Evolutionary conservation across 805 yeast species (phyloP), one percentile per base, ranked within the genome.

Genomic region (Dipodascus albidus): DNA sequence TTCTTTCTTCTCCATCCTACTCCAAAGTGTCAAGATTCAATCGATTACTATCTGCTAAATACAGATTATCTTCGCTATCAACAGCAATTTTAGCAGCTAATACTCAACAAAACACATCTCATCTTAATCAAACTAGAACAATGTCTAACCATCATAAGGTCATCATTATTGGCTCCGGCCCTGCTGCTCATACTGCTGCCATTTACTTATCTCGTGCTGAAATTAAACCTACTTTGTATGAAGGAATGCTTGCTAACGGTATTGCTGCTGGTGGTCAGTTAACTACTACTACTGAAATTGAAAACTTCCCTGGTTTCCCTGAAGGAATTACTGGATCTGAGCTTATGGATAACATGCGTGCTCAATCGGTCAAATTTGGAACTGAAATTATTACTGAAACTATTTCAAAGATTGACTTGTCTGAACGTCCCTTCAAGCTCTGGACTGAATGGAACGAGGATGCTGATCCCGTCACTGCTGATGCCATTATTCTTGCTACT

Each of bases 171-270:
- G 98, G 99, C 48, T 90, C 97, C 53, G 99, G 99, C 63, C 99
- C 99, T 54, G 99, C 99, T 54, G 99, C 97, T 53, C 96, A 93
- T 78, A 93, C 99, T 48, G 99, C 99, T 51, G 99, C 99, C 60
- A 87, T 93, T 70, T 93, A 93, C 71, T 76, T 93, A 53, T 84
- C 98, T 27, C 84, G 99, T 72, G 99, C 99, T 47, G 99, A 93
- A 76, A 81, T 89, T 67, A 83, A 85, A 71, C 97, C 99, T 22
- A 82, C 86, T 27, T 71, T 93, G 62, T 93, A 89, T 73, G 99
- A 93, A 74, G 99, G 99, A 65, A 76, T 91, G 85, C 75, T 85
- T 67, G 99, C 99, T 60, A 93, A 93, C 71, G 99, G 99, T 62
- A 79, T 91, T 62, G 99, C 99, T 52, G 96, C 99, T 23, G 99